Evolutionary conservation across 2,329 filamentous ascomycete species (phyloP).

Genomic region (Dothideomycetidae sp.): DNA sequence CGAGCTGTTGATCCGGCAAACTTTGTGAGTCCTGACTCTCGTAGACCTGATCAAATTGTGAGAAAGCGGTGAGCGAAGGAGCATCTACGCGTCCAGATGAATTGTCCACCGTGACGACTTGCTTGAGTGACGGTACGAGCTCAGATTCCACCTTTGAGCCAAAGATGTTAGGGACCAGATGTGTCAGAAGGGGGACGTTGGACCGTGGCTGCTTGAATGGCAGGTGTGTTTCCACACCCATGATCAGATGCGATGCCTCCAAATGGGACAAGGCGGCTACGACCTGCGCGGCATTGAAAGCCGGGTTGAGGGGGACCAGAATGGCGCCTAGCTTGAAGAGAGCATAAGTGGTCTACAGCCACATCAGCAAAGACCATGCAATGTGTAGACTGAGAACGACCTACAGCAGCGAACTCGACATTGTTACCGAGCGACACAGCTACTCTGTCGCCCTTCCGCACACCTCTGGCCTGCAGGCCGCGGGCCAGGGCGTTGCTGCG

Average conservation of each 20-base stretch:
- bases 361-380: too few relatives aligned
- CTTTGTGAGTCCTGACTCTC: constrained; percentile 24
- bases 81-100: constrained; percentile 40
- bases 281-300: constrained; percentile 70
- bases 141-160: constrained; percentile 35
- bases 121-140: constrained; percentile 52
- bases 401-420: constrained; percentile 63
- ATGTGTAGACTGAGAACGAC: too few relatives aligned
- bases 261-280: constrained; percentile 65
- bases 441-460: constrained; percentile 70
- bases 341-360: constrained; percentile 53
- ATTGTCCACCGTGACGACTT: constrained; percentile 70
- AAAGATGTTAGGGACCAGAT: constrained; percentile 38
- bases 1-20: constrained; percentile 36
- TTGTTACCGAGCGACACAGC: constrained; percentile 79
- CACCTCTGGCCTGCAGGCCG: constrained; percentile 52
- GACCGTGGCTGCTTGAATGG: constrained; percentile 48
- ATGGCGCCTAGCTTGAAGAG: constrained; percentile 90
- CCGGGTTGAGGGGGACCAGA: constrained; percentile 83
- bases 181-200: constrained; percentile 43
- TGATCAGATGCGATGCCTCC: constrained; percentile 56
- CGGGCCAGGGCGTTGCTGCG: constrained; percentile 62
- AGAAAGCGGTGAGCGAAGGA: constrained; percentile 28
- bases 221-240: constrained; percentile 77
- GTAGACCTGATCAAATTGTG: constrained; percentile 31